A percentile compares a stretch with the other conserved stretches of the same genome.
phyloP scores from a whole-genome alignment of 1,284 basidiomycete species.

The Moniliophthora roreri region DNA sequence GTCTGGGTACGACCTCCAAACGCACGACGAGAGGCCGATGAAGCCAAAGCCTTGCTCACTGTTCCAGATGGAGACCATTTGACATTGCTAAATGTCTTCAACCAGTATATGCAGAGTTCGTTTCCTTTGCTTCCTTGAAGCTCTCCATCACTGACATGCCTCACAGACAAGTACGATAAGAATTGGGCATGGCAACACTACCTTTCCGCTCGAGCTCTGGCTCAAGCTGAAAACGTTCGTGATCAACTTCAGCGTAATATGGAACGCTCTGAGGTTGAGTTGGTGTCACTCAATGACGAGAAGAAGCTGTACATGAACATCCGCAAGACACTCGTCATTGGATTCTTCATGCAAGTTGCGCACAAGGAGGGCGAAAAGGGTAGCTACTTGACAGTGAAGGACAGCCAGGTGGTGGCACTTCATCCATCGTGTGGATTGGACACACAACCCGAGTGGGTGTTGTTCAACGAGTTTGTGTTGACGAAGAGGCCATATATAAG shows the following conservation, averaged over 20 bases:
- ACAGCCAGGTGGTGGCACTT: constrained; percentile 93
- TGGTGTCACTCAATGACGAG: constrained; percentile 80
- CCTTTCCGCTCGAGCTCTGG: constrained; percentile 80
- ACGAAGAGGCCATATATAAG: constrained; percentile 91
- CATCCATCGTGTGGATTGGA: constrained; percentile 95
- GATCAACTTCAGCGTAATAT: constrained; percentile 89
- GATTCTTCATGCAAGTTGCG: constrained; percentile 99
- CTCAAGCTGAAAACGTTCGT: constrained; percentile 96
- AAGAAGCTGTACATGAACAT: constrained; percentile 81
- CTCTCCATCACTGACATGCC: neutral
- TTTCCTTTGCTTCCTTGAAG: neutral
- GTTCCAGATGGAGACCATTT: constrained; percentile 97
- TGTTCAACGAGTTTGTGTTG: constrained; percentile 98
- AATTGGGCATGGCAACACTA: constrained; percentile 96
- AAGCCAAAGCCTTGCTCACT: constrained; percentile 85
- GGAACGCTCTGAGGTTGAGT: constrained; percentile 88
- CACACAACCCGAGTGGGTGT: constrained; percentile 93
- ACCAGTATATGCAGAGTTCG: constrained; percentile 84
- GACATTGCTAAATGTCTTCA: constrained; percentile 94
- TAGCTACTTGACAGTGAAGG: constrained; percentile 87
- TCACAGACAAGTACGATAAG: constrained; percentile 67
- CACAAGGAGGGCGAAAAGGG: constrained; percentile 94
- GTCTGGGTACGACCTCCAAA: constrained; percentile 92
- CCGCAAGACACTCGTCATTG: constrained; percentile 84
- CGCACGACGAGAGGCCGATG: constrained; percentile 87